Evolutionary conservation across 176 grass and related monocot genomes (phyloP).

Genomic region (Pontederia crassipes): DNA sequence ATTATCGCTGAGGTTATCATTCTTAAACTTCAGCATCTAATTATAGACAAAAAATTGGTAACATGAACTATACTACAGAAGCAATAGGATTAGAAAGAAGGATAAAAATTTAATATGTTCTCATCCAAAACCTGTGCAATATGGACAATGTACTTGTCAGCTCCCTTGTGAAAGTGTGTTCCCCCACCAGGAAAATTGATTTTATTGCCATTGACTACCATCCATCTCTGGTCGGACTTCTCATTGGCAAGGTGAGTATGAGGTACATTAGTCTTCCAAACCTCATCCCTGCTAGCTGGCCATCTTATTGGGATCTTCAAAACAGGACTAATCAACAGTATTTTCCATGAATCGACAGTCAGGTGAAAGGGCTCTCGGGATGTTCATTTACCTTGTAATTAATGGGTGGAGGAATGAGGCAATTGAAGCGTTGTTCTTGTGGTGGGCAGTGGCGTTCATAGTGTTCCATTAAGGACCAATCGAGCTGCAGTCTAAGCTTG

Average conservation of each 20-base stretch:
- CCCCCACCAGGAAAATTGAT: constrained; percentile 78
- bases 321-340: constrained; percentile 2
- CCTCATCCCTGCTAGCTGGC: constrained; percentile 57
- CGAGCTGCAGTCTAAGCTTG: constrained; percentile 52
- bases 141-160: constrained; percentile 68
- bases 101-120: background rate
- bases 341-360: background rate
- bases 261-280: constrained; percentile 71
- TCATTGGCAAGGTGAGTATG: constrained; percentile 58
- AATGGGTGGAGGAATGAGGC: constrained; percentile 59
- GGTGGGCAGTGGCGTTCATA: constrained; percentile 77
- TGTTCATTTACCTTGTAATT: constrained; percentile 43
- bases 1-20: constrained; percentile 49
- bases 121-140: constrained; percentile 42
- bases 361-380: background rate
- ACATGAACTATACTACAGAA: background rate
- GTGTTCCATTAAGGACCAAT: constrained; percentile 73
- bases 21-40: constrained; percentile 58
- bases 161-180: constrained; percentile 63
- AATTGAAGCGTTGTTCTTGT: constrained; percentile 40
- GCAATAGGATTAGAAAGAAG: background rate
- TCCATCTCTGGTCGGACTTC: constrained; percentile 83
- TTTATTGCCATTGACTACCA: constrained; percentile 59
- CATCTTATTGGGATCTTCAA: constrained; percentile 53
- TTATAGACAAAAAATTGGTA: background rate